Base-by-base conservation (phyloP, 352 stramenopile genomes). In the Aphanomyces stellatus region DNA sequence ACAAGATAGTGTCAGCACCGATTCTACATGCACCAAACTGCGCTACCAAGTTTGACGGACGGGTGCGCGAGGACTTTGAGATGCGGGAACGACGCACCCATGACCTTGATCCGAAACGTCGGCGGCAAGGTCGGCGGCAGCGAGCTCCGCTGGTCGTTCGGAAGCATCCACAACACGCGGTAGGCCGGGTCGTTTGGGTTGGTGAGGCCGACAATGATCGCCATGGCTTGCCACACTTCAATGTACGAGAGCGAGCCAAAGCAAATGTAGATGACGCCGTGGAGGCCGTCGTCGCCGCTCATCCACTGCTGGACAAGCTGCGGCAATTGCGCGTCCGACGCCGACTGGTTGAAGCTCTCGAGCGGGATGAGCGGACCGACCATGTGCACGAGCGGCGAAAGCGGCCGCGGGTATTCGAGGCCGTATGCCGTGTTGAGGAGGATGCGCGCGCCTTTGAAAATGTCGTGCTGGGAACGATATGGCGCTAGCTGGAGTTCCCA, bases 351-450 rank as follows among this genome's bases (percentile, higher is more conserved):
- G 31, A 65, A 70, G 25, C 71, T 71, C 30, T 76, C 74, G 0
- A 71, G 51, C 13, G 85, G 82, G 41, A 94, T 67, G 31, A 96
- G 81, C 0, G 85, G 82, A 0, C 88, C 88, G 4, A 93, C 83
- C 30, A 87, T 73, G 43, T 91, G 77, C 17, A 95, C 79, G 19
- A 94, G 74, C 4, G 87, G 88, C 8, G 82, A 88, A 40, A 94
- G 63, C 51, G 80, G 80, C 60, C 92, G 80, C 5, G 85, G 74
- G 55, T 96, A 81, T 56, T 95, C 88, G 15, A 96, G 72, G 0
- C 87, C 87, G 43, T 94, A 90, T 7, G 85, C 88, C n/a, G 88
- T 95, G 71, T 96, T 95, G 51, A 96, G 73, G 27, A 96, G 76
- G 53, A 96, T 79, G 11, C 86, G 82, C 13, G 81, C 77, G 51